Conservation (phyloP, 352 stramenopile genomes). For the Phytophthora chlamydospora region DNA sequence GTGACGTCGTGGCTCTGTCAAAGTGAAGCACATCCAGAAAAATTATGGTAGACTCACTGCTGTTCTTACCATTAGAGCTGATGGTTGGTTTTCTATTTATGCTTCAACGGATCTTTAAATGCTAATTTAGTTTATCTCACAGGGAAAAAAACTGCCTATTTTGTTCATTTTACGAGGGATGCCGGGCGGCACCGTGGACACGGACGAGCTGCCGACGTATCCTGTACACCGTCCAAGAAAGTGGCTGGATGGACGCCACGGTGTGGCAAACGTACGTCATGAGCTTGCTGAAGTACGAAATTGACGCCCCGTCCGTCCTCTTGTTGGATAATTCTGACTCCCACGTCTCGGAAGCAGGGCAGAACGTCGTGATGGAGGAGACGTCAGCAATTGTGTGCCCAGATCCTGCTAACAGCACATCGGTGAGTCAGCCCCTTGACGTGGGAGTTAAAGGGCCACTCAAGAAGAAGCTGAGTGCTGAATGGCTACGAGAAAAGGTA, state of each 20-base stretch:
- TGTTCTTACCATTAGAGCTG: neutral
- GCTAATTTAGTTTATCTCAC: no score
- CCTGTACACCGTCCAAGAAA: conserved; percentile 9
- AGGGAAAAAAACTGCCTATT: conserved; percentile 14
- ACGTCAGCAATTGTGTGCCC: no score
- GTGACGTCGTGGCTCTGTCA: neutral
- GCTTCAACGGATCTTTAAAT: conserved; percentile 1
- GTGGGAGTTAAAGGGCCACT: no score
- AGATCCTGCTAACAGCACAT: no score
- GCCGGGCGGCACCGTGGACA: conserved; percentile 1
- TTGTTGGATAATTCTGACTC: conserved; percentile 1
- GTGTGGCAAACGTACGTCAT: conserved; percentile 4
- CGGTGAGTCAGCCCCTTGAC: no score
- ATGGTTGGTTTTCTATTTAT: conserved; percentile 6
- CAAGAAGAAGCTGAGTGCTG: no score
- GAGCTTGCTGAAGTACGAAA: conserved; percentile 3
- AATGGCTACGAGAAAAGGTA: no score
- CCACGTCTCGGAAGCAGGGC: neutral
- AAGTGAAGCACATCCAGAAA: conserved; percentile 6
- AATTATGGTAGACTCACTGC: neutral
- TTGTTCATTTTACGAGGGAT: conserved; percentile 13
- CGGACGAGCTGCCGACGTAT: neutral
- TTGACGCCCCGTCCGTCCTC: conserved; percentile 1
- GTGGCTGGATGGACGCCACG: conserved; percentile 4
- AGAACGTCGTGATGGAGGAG: neutral